Conservation (phyloP, 305 asterid genomes). For the Fraxinus angustifolia region DNA sequence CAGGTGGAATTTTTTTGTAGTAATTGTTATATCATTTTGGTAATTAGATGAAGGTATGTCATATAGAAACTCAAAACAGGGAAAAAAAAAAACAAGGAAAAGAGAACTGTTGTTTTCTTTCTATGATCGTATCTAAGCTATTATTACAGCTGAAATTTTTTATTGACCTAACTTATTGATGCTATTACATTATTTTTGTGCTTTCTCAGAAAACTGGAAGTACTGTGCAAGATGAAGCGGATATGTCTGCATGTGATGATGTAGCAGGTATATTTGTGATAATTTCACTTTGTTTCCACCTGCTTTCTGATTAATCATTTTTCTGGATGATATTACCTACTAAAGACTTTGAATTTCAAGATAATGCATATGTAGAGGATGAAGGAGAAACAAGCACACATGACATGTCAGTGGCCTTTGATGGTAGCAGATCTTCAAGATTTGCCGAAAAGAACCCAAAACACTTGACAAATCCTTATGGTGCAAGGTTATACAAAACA, state of each 20-base stretch:
- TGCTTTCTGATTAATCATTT: constrained; percentile 24
- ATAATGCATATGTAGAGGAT: constrained; percentile 57
- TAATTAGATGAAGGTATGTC: background rate
- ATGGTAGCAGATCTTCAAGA: constrained; percentile 48
- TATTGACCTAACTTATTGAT: background rate
- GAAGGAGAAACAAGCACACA: constrained; percentile 71
- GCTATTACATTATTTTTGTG: constrained; percentile 22
- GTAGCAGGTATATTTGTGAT: constrained; percentile 54
- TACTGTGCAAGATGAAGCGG: constrained; percentile 64
- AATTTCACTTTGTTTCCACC: constrained; percentile 17
- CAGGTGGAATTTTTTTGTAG: background rate
- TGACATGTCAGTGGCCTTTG: constrained; percentile 48
- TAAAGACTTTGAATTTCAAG: constrained; percentile 50
- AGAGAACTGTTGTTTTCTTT: background rate
- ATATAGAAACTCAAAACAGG: background rate
- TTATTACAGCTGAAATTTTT: background rate
- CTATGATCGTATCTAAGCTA: background rate
- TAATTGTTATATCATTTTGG: background rate
- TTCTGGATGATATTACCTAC: constrained; percentile 24
- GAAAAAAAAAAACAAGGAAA: background rate
- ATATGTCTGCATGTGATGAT: constrained; percentile 59
- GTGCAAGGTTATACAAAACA: constrained; percentile 49
- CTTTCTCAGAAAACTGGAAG: constrained; percentile 57
- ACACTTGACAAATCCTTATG: constrained; percentile 42
- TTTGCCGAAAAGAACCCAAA: constrained; percentile 62